Percentiles rank a stretch among this genome's conserved stretches.
These are phyloP conservation scores for Cynara cardunculus DNA, from an alignment of 129 eudicot genomes.

Conservation along the genomic window DNA sequence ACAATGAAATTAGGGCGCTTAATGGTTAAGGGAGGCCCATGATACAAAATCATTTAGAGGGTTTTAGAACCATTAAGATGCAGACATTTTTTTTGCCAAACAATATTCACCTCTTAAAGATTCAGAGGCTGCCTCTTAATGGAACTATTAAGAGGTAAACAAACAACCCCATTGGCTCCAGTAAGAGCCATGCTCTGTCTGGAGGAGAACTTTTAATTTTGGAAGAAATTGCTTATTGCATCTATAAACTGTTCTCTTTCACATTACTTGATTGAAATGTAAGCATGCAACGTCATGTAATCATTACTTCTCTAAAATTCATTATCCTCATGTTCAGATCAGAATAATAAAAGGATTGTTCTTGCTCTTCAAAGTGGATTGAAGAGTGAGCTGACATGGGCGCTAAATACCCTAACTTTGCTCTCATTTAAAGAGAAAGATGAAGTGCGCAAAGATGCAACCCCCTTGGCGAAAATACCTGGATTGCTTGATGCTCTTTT, in stretches of 20 bases:
- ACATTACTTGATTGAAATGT: not conserved
- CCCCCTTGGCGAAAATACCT: slow-evolving; percentile 92
- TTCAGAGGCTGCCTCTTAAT: too few relatives aligned
- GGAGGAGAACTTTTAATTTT: not conserved
- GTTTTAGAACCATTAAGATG: too few relatives aligned
- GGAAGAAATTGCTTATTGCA: not conserved
- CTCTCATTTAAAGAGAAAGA: slow-evolving; percentile 98
- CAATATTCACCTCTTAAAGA: too few relatives aligned
- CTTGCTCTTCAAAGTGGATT: slow-evolving; percentile 98
- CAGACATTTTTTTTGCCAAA: too few relatives aligned
- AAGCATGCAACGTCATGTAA: not conserved
- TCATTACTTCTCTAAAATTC: not conserved
- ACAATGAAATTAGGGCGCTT: too few relatives aligned
- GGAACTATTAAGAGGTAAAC: too few relatives aligned
- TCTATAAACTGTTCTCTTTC: not conserved
- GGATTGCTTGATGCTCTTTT: slow-evolving; percentile 98
- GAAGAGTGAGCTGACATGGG: slow-evolving; percentile 98
- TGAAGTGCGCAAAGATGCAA: slow-evolving; percentile 94
- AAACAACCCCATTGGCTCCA: too few relatives aligned
- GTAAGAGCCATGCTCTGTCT: not conserved
- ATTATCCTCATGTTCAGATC: slow-evolving; percentile 49
- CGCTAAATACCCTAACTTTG: slow-evolving; percentile 80
- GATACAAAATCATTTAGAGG: too few relatives aligned
- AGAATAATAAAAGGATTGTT: slow-evolving; percentile 90
- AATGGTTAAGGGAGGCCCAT: too few relatives aligned